Evolutionary conservation across 139 green algal species (phyloP), one percentile per base, ranked within the genome.

Genomic region (Astrephomene gubernaculifera): DNA sequence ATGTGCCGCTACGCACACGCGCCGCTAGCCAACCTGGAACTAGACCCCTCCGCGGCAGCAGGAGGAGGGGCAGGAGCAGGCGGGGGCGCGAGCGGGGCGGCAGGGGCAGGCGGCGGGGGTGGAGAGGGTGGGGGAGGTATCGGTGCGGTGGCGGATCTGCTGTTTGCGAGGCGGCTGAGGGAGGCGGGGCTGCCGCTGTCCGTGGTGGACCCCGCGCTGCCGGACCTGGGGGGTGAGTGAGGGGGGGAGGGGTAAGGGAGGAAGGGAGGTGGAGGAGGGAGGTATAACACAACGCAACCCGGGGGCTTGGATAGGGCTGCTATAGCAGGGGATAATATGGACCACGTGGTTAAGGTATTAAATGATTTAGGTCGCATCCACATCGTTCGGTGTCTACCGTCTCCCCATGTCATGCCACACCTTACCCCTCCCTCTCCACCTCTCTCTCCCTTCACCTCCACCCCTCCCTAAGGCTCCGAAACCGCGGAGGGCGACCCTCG

Each of bases 1-100:
- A 82, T 96, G 27, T 92, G 95, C 36, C 89, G 94, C 63, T 99
- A 98, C 71, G 93, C 94, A 2, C 95, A 98, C 88, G 90, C 97
- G 79, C 95, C 96, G 19, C 78, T 98, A 21, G 86, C 90, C 33
- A 94, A 95, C 84, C 89, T 99, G 63, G 93, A 90, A 0, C n/a
- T 31, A 1, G 87, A 93, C 78, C 90, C 86, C 24, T 43, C 65
- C n/a, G 74, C n/a, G 7, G 31, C 4, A 45, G 75, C 33, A 2
- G 72, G 44, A 3, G 45, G 8, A 1, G 73, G 21, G 8, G 74
- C 14, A 6, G 76, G 60, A 6, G 35, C 35, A 4, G 54, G 63
- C 31, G 38, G 38, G 24, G 38, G 17, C 17, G 68, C n/a, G 1
- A 38, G 21, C 14, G 41, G 33, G 36, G 60, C 0, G 12, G 60